phyloP scores from a whole-genome alignment of 768 basidiomycete genomes.

The Boletus edulis region DNA sequence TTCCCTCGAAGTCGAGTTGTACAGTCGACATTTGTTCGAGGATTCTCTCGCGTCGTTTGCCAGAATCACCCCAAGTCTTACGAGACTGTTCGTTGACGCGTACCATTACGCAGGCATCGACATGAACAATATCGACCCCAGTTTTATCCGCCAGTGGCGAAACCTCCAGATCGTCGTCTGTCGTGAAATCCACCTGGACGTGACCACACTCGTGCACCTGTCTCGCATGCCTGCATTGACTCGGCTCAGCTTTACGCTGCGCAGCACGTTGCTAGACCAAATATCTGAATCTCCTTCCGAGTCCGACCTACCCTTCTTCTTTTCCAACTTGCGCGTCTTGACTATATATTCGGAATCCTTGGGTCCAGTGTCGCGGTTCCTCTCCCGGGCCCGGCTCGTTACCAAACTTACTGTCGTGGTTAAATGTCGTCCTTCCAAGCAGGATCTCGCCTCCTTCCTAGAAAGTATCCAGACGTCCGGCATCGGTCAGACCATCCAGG shows the following conservation, averaged over 20 bases:
- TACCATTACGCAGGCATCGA: no score
- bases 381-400: neutral
- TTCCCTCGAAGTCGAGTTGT: no score
- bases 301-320: neutral
- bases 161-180: neutral
- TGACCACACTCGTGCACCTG: no score
- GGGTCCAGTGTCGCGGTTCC: neutral
- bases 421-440: neutral
- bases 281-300: no score
- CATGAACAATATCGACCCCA: neutral
- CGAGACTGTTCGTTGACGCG: no score
- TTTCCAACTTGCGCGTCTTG: neutral
- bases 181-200: neutral
- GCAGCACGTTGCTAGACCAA: neutral
- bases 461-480: neutral
- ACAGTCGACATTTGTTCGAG: neutral
- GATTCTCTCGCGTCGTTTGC: neutral
- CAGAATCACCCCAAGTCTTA: neutral
- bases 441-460: neutral
- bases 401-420: neutral
- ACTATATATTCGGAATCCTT: neutral
- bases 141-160: neutral
- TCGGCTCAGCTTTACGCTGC: neutral
- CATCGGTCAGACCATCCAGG: neutral
- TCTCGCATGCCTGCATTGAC: neutral